Conservation (phyloP, 257 asterid genomes). For the Nicotiana paniculata region DNA sequence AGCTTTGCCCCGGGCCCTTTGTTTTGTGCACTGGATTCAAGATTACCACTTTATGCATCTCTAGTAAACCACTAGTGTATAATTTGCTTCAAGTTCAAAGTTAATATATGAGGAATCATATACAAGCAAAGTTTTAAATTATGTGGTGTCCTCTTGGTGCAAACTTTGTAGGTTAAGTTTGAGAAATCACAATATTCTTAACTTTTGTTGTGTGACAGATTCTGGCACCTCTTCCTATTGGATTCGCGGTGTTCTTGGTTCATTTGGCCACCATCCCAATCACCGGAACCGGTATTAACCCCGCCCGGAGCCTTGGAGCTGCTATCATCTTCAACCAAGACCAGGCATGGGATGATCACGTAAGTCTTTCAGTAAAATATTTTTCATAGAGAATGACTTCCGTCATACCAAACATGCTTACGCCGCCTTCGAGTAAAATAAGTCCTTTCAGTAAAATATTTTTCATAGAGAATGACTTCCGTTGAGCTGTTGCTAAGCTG, state of each 20-base stretch:
- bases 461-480: no score
- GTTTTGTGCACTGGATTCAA: not conserved
- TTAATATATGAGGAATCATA: not conserved
- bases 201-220: conserved; percentile 31
- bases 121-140: conserved; percentile 3
- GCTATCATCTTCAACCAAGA: conserved; percentile 50
- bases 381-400: no score
- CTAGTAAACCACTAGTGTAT: no score
- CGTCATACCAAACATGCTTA: no score
- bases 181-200: not conserved
- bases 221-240: conserved; percentile 56
- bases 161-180: not conserved
- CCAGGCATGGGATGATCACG: conserved; percentile 45
- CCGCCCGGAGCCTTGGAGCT: conserved; percentile 74
- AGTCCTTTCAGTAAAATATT: no score
- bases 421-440: no score
- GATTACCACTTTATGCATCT: not conserved
- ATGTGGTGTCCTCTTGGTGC: not conserved
- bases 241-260: conserved; percentile 66
- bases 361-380: conserved; percentile 3
- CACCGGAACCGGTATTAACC: conserved; percentile 80
- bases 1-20: no score
- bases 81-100: not conserved
- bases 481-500: no score
- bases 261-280: conserved; percentile 82